Conservation (phyloP, 2,329 filamentous ascomycete species). For the Sarocladiaceae sp. region DNA sequence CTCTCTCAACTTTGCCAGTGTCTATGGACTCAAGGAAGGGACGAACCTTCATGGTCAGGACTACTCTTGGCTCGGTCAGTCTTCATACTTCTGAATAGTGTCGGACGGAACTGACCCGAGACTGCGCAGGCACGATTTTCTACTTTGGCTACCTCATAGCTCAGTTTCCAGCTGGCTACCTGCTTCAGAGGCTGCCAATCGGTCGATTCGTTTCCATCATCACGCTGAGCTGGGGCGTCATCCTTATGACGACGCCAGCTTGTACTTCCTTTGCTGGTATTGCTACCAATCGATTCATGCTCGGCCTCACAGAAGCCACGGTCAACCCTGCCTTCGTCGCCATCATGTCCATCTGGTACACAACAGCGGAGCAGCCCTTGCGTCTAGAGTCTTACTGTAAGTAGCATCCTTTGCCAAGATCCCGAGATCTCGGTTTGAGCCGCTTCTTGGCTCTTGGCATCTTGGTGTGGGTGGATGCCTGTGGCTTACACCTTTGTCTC, state of each 20-base stretch:
- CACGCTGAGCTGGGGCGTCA: slow-evolving; percentile 10
- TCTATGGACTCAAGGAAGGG: slow-evolving; percentile 40
- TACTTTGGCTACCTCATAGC: slow-evolving; percentile 39
- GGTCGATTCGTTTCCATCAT: slow-evolving; percentile 1
- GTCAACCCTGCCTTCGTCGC: slow-evolving; percentile 26
- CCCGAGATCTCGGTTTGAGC: background rate
- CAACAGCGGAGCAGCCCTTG: slow-evolving; percentile 21
- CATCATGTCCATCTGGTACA: slow-evolving; percentile 26
- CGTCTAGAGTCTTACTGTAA: slow-evolving; percentile 15
- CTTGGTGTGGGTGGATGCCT: too few relatives aligned
- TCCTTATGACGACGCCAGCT: slow-evolving; percentile 11
- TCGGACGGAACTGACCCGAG: background rate
- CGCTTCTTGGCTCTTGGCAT: background rate
- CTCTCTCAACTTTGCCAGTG: slow-evolving; percentile 39
- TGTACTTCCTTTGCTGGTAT: slow-evolving; percentile 18
- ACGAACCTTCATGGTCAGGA: slow-evolving; percentile 33
- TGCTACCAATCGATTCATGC: slow-evolving; percentile 19
- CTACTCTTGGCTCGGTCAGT: slow-evolving; percentile 7
- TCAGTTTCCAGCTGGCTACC: slow-evolving; percentile 21
- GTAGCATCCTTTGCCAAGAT: background rate
- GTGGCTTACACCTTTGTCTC: slow-evolving; percentile 3
- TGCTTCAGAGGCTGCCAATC: slow-evolving; percentile 28
- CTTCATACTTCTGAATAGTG: too few relatives aligned
- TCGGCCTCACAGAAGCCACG: slow-evolving; percentile 17
- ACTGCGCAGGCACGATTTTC: slow-evolving; percentile 40